phyloP scores from a whole-genome alignment of 2,329 filamentous ascomycete species.

The Penicillium sp. region DNA sequence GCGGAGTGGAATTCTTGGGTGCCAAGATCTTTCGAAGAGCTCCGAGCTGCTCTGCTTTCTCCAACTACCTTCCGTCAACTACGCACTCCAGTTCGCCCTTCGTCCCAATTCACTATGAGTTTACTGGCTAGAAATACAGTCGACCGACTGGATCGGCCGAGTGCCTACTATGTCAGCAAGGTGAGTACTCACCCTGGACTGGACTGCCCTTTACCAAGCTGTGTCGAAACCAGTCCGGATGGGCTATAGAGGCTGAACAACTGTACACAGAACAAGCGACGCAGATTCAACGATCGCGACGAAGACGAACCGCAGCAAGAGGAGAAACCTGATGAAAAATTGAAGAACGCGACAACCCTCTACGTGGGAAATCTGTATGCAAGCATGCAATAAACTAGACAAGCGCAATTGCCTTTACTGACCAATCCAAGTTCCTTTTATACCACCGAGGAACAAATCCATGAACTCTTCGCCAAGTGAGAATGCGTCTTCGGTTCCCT shows the following conservation, averaged over 20 bases:
- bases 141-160: constrained; percentile 84
- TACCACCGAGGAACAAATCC: constrained; percentile 97
- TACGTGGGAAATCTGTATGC: constrained; percentile 90
- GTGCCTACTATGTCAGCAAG: constrained; percentile 80
- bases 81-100: background rate
- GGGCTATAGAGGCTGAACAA: constrained; percentile 3
- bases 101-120: constrained; percentile 21
- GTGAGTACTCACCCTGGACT: constrained; percentile 44
- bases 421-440: constrained; percentile 67
- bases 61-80: constrained; percentile 11
- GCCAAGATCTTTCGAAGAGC: constrained; percentile 20
- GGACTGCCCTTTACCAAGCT: constrained; percentile 2
- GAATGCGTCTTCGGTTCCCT: constrained; percentile 6
- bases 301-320: constrained; percentile 44
- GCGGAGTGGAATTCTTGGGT: constrained; percentile 18
- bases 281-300: constrained; percentile 52
- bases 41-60: constrained; percentile 18
- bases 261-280: constrained; percentile 57
- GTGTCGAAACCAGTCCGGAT: background rate
- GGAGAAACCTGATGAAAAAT: constrained; percentile 63
- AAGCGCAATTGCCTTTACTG: constrained; percentile 10
- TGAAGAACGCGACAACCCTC: constrained; percentile 82
- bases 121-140: constrained; percentile 51
- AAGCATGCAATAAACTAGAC: constrained; percentile 14
- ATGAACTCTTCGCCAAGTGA: constrained; percentile 86